Base-by-base conservation (phyloP, 768 basidiomycete genomes). In the Pleurotus cornucopiae region DNA sequence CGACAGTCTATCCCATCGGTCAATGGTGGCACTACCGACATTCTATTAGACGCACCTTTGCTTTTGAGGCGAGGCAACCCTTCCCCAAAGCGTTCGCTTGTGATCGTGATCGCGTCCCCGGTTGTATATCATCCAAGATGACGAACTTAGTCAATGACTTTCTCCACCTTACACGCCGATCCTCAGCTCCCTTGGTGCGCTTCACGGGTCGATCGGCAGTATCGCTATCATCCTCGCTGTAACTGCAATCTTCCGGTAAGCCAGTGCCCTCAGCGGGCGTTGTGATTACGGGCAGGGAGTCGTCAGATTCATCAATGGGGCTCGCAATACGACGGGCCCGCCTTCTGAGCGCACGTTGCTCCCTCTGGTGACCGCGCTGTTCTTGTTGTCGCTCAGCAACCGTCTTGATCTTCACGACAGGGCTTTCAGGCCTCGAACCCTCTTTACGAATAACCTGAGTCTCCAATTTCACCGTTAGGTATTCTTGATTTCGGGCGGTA, bases 91-190 rank as follows among this genome's bases (percentile, higher is more conserved):
- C 57, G 25, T 71, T 68, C 49, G 77, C 73, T 60, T 79, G 79
- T 18, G 71, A 64, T 9, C 73, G 69, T 51, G 68, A 69, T 49
- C 73, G 77, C 11, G 76, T 73, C 49, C 77, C 77, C 30, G 84
- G 74, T 61, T 83, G 74, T 37, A 86, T 73, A 47, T 88, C 82
- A 61, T 89, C 85, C 26, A 90, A 66, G 64, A 76, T 84, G 21
- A 85, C 74, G 5, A 76, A 75, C 9, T 81, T 85, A 45, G 76
- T 82, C 59, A 92, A 71, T 11, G 86, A 86, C 47, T 75, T 75
- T 64, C 91, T 81, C 91, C 91, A 93, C 66, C 88, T 88, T 43
- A 93, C 91, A 54, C 83, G 75, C 64, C 85, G 80, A 64, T 72
- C 69, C 47, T 71, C 67, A 54, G 60, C 66, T 70, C 91, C 88